These are phyloP conservation scores for Paralagenidium karlingii DNA, from an alignment of 352 stramenopile species.

Conservation along the genomic window DNA sequence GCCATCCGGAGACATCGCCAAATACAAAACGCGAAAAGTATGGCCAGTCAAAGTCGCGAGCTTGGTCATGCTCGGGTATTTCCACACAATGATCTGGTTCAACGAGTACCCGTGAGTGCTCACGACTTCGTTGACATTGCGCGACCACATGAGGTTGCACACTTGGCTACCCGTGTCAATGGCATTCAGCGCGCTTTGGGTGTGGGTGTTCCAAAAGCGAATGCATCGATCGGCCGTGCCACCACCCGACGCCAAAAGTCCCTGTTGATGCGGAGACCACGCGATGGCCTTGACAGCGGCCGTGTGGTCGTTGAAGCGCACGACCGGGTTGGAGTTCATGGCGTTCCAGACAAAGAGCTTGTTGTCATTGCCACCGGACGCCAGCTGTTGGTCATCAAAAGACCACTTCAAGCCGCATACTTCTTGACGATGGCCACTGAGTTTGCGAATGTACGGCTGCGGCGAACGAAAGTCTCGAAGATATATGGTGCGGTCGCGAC, in stretches of 20 bases:
- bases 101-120: constrained; percentile 98
- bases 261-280: constrained; percentile 94
- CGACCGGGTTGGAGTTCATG: constrained; percentile 36
- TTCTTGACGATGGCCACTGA: constrained; percentile 68
- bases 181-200: constrained; percentile 73
- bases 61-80: constrained; percentile 95
- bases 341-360: constrained; percentile 96
- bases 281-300: constrained; percentile 97
- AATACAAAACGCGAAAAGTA: constrained; percentile 93
- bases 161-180: constrained; percentile 95
- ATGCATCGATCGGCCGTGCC: constrained; percentile 96
- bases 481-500: constrained; percentile 89
- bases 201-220: constrained; percentile 96
- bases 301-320: constrained; percentile 91
- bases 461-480: constrained; percentile 83
- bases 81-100: constrained; percentile 97
- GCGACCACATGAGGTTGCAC: constrained; percentile 96
- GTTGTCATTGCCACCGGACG: constrained; percentile 96
- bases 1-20: constrained; percentile 94
- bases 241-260: constrained; percentile 90
- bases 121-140: constrained; percentile 96
- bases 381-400: constrained; percentile 85
- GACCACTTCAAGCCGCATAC: constrained; percentile 97
- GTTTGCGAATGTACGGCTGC: constrained; percentile 32
- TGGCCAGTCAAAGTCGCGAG: constrained; percentile 94